Conservation (phyloP, 2,329 filamentous ascomycete genomes). For the Aureobasidium sp. region DNA sequence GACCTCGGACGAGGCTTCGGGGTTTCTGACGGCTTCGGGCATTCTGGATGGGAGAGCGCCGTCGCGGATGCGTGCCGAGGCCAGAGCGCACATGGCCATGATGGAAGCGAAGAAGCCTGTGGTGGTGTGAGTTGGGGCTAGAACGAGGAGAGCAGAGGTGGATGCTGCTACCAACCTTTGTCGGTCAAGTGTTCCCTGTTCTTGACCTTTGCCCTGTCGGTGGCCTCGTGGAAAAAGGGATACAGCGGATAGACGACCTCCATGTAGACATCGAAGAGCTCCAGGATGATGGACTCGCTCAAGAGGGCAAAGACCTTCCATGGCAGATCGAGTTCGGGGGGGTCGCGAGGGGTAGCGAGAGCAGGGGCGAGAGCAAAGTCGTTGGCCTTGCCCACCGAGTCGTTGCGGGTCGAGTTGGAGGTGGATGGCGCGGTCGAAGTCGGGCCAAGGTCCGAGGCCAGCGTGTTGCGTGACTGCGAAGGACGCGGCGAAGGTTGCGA, state of each 20-base stretch:
- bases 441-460: background rate
- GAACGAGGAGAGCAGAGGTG: too few species aligned
- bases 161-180: background rate
- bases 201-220: conserved; percentile 33
- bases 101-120: conserved; percentile 37
- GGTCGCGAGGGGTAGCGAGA: background rate
- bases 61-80: conserved; percentile 41
- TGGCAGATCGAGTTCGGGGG: conserved; percentile 23
- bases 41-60: conserved; percentile 35
- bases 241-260: conserved; percentile 46
- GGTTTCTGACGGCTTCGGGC: conserved; percentile 26
- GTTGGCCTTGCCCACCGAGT: conserved; percentile 3
- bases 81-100: conserved; percentile 45
- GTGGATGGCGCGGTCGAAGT: background rate
- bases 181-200: conserved; percentile 36
- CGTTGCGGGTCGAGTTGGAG: background rate
- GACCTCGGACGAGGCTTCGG: conserved; percentile 30
- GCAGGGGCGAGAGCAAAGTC: background rate
- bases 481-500: background rate
- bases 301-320: conserved; percentile 36
- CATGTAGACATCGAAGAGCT: conserved; percentile 42
- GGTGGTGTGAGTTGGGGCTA: background rate
- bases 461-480: background rate
- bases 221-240: conserved; percentile 43
- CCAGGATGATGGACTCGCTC: conserved; percentile 31